These are phyloP conservation scores for Allium sativum DNA, from an alignment of 106 monocot species.

Conservation along the genomic window DNA sequence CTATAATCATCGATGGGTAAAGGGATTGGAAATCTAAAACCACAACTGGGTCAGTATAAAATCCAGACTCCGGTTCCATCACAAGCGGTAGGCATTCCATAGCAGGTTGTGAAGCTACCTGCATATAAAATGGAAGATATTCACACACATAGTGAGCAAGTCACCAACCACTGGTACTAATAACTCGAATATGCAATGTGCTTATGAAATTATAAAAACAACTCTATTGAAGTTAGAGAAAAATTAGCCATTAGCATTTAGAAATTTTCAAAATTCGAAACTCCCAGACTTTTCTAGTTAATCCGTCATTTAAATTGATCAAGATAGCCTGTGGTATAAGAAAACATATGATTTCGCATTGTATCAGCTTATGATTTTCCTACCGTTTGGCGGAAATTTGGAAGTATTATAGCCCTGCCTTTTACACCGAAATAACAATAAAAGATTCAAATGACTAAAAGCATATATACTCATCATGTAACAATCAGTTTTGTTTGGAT, in stretches of 20 bases:
- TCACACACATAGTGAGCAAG: too few relatives aligned
- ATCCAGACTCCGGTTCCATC: conserved; percentile 94
- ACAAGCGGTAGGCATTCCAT: conserved; percentile 99
- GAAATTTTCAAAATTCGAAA: background rate
- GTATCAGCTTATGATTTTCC: too few relatives aligned
- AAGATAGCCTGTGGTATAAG: too few relatives aligned
- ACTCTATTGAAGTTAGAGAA: background rate
- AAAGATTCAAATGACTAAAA: too few relatives aligned
- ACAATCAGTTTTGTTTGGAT: too few relatives aligned
- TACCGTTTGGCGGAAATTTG: too few relatives aligned
- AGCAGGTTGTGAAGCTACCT: conserved; percentile 95
- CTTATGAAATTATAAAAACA: background rate
- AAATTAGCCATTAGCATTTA: background rate
- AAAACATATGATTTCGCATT: too few relatives aligned
- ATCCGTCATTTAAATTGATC: background rate
- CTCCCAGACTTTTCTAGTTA: background rate
- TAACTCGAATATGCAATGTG: background rate
- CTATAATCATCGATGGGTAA: conserved; percentile 99
- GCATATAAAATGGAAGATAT: background rate
- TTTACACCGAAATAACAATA: too few relatives aligned
- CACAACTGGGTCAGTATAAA: conserved; percentile 86
- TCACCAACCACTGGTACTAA: too few relatives aligned
- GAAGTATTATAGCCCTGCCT: too few relatives aligned
- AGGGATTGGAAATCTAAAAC: conserved; percentile 96
- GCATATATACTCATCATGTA: too few relatives aligned